Base-by-base conservation (phyloP, 140 eudicot species). In the Stevia rebaudiana region DNA sequence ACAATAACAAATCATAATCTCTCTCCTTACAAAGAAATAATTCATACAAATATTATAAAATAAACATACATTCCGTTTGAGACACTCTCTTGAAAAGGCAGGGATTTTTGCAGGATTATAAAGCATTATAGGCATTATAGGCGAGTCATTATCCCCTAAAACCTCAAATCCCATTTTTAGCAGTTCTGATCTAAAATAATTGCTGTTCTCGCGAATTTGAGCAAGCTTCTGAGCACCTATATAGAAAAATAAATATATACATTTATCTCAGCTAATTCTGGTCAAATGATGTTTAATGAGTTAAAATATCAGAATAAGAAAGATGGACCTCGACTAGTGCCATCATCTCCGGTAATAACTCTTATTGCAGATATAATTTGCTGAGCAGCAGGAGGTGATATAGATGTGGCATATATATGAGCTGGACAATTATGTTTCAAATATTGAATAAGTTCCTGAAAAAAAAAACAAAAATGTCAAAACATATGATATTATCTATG, bases 331-430 rank as follows among this genome's bases (percentile, higher is more conserved):
- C 96, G 88, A 78, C 83, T 76, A 47, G 96, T 84, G 56, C 98
- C 98, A 75, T 92, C 98, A 77, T 87, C 77, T 25, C 98, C 98
- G 59, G 88, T 95, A 75, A 92, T 80, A 63, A 92, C 98, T 75
- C 79, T 83, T 54, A 92, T 82, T 52, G 98, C 56, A 48, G 98
- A 92, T 39, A 92, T 85, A 63, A 85, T 92, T 65, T 92, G 96
- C 66, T 92, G 95, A n/a, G 96, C 92, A 63, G 98, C 92, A 48
- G 98, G 98, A 62, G 96, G 96, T 24, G 98, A 92, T 83, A 92
- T 73, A 21, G 98, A 85, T 23, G 96, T 88, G 28, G 95, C 95
- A 63, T 92, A 92, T 28, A 92, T 68, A 80, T 92, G 98, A 59
- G 98, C 98, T 61, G 98, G 98, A 48, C 95, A 85, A 3, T 81